Base-by-base conservation (phyloP, 768 basidiomycete genomes). In the Trametes meyenii region DNA sequence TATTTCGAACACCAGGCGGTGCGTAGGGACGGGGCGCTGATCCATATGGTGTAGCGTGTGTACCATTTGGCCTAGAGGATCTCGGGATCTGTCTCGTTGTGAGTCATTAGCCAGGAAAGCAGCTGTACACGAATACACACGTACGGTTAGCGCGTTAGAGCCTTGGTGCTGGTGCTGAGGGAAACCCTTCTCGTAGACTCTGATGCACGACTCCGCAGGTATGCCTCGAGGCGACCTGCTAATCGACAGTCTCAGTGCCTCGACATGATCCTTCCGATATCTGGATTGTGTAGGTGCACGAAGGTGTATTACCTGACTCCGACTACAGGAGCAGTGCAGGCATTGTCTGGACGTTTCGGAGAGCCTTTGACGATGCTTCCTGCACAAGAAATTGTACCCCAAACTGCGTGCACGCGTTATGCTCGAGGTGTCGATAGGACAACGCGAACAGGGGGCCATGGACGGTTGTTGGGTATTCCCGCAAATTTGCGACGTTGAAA, bases 151-250 rank as follows among this genome's bases (percentile, higher is more conserved):
- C 19, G n/a, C 43, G 21, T n/a, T 8, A 12, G 13, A 26, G 24
- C 13, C 38, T 43, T 10, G 29, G 45, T 46, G 21, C 8, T 50
- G 4, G 29, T 48, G 26, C 10, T 13, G 23, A 33, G 46, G 17
- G 45, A 49, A 49, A 24, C 49, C 49, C 49, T 36, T 50, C 49
- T 36, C 17, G 5, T 3, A 36, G 39, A 14, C 21, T 6, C 36
- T 55, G 44, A 55, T 55, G 33, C 43, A 36, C 33, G 21, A 21
- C 45, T 21, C 45, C 55, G n/a, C 12, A 19, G 33, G 48, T 7
- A 35, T 8, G 53, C 60, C 60, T 61, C 40, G 54, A 61, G 60
- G 60, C 39, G 33, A 5, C 24, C 19, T 48, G 45, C 38, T 17
- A 43, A 45, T 23, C 48, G 7, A 5, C 42, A 23, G 21, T 39